Base-by-base conservation (phyloP, 192 early-diverging fungal species). In the Linnemannia zychae region DNA sequence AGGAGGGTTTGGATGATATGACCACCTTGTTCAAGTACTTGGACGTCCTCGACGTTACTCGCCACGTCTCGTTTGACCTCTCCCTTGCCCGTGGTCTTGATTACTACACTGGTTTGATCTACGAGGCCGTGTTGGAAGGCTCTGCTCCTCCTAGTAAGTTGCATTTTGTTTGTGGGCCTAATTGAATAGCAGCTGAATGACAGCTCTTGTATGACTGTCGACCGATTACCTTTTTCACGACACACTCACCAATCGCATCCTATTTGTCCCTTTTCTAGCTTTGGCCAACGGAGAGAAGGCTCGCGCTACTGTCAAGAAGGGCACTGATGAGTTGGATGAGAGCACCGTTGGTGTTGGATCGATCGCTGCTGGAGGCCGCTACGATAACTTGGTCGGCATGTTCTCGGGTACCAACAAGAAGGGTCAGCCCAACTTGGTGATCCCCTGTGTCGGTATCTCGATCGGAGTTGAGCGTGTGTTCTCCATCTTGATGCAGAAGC, bases 71-170 rank as follows among this genome's bases (percentile, higher is more conserved):
- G 4, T 98, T 99, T 82, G 98, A 99, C 86, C 91, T 99, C 74
- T 95, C 94, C 71, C 90, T 99, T 81, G 98, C 98, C n/a, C 93
- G 98, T 52, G 98, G 98, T 37, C 84, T 99, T 52, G 98, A 99
- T 85, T 99, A 99, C 88, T 99, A 99, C 90, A 99, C 98, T 49
- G 98, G 98, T 36, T 93, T 99, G 67, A 99, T 99, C 82, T 99
- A 99, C 87, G 98, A 99, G 86, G 98, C 97, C 12, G 95, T 99
- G 12, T 87, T 90, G 16, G 90, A 92, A 52, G 87, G 87, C 34
- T 91, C 91, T 9, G 89, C 89, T n/a, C 89, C 90, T 37, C 91
- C 88, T 47, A 91, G 90, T 89, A 87, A 75, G 85, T 77, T 28
- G 12, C 34, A 36, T 65, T 4, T 70, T 65, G 60, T 44, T 44